Base-by-base conservation (phyloP, 495 filamentous ascomycete species). In the Podospora anserina region DNA sequence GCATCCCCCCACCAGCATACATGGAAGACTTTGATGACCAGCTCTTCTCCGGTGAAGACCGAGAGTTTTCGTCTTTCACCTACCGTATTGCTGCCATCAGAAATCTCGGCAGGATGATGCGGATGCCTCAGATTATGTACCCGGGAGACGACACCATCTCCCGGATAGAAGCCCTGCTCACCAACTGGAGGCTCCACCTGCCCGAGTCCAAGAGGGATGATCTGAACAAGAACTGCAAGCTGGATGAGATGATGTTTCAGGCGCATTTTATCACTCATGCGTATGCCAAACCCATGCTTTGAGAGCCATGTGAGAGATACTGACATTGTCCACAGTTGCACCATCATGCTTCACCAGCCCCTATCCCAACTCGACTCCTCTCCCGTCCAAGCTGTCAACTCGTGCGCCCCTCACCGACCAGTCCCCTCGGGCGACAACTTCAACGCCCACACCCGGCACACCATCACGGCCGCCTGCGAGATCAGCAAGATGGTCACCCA, bases 191-290 rank as follows among this genome's bases (percentile, higher is more conserved):
- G 58, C 86, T 94, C 64, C 91, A 94, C 72, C 82, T 97, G 6
- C 93, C 93, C 0, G 82, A 86, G 54, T 83, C 83, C n/a, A 96
- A 96, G 79, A 83, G 83, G 65, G 87, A 91, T 67, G 84, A 92
- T 44, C 79, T 94, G 65, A 85, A 85, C 54, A 85, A 86, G 67
- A 86, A 90, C 67, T 85, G 88, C 34, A 82, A 88, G 44, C 84
- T 94, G 11, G 93, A 97, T 73, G 92, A 96, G 80, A 90, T 96
- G 85, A 88, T 96, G 81, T 96, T 96, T 82, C 92, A 96, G 75
- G 92, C 92, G 13, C 90, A 90, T 66, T 93, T 95, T 88, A 89
- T 95, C 63, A 86, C 90, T 32, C 86, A 91, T 74, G 89, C 87
- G 78, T 86, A 77, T 73, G 83, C 78, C 13, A 5, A 6, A 16